Evolutionary conservation across 352 stramenopile genomes (phyloP), one percentile per base, ranked within the genome.

Genomic region (Pythium apleroticum): DNA sequence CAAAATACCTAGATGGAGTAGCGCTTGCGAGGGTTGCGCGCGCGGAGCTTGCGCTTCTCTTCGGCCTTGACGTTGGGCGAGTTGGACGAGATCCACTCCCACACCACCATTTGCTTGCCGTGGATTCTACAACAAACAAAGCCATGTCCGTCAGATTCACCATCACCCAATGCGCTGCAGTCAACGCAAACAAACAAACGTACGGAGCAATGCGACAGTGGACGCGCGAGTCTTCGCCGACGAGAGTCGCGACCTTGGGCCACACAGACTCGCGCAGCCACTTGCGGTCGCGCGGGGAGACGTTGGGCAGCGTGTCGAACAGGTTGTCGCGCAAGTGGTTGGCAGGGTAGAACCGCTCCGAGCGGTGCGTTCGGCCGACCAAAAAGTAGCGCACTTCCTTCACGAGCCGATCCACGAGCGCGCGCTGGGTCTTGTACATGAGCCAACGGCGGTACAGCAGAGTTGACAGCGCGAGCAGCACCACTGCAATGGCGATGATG

Each of bases 371-470:
- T 31, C 80, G 77, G 46, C 75, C 68, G 14, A 91, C 57, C 35
- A 91, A 62, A 49, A 79, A 80, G 30, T 80, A 89, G 22, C 82
- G 82, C 48, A 87, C 82, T 65, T 91, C 82, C 57, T 88, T 89
- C 25, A 89, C 75, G 24, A 89, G 78, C 0, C 82, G 78, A 60
- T 89, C 80, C 8, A 86, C 66, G 6, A 91, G 59, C 52, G 76
- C 65, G 7, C 73, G 73, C 63, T 88, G 73, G 20, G 74, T 76
- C 20, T 77, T 78, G 25, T 73, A 74, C n/a, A 88, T 37, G 17
- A 72, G 52, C 28, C 76, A 75, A 11, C 75, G 68, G 25, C 72
- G 62, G 33, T 84, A 83, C 1, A 65, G 27, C 6, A 75, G 19
- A 22, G 73, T 75, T 0, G 52, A 62, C 15, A 83, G 35, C 5